Evolutionary conservation across 2,329 filamentous ascomycete genomes (phyloP).

Genomic region (Sclerotinia spermophila): DNA sequence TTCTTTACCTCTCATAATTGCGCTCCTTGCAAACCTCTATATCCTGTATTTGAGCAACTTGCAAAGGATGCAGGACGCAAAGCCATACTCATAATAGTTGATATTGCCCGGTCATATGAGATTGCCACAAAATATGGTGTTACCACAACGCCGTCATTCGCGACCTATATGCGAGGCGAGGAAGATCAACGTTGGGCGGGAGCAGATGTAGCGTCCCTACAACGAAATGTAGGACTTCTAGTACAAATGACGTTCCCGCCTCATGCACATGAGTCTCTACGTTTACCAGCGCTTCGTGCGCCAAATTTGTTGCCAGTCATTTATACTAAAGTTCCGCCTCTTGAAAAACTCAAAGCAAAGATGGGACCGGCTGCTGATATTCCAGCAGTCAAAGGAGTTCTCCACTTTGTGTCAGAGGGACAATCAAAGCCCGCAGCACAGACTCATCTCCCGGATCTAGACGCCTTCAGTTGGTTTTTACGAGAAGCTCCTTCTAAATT

Average conservation of each 20-base stretch:
- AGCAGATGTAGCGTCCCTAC: slow-evolving; percentile 64
- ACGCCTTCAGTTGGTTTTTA: slow-evolving; percentile 60
- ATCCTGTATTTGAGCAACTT: slow-evolving; percentile 76
- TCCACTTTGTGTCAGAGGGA: slow-evolving; percentile 66
- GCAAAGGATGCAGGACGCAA: slow-evolving; percentile 68
- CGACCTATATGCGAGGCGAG: slow-evolving; percentile 74
- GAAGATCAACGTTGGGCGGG: slow-evolving; percentile 79
- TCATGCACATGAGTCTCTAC: slow-evolving; percentile 71
- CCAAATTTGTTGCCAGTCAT: slow-evolving; percentile 58
- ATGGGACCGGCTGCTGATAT: slow-evolving; percentile 62
- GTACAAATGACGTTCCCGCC: slow-evolving; percentile 70
- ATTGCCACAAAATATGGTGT: slow-evolving; percentile 65
- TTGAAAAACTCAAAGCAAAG: slow-evolving; percentile 77
- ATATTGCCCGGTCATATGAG: slow-evolving; percentile 64
- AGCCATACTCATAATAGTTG: slow-evolving; percentile 75
- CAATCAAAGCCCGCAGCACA: slow-evolving; percentile 57
- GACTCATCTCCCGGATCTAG: slow-evolving; percentile 67
- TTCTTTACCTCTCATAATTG: slow-evolving; percentile 94
- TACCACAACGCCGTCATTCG: slow-evolving; percentile 80
- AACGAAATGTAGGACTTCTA: slow-evolving; percentile 68
- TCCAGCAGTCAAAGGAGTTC: slow-evolving; percentile 59
- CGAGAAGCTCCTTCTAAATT: slow-evolving; percentile 52
- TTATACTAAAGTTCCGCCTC: slow-evolving; percentile 74
- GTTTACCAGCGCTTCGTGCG: slow-evolving; percentile 66
- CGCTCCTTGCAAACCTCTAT: slow-evolving; percentile 76